Conservation (phyloP, 2,329 filamentous ascomycete species). For the Fusarium sulawesiense region DNA sequence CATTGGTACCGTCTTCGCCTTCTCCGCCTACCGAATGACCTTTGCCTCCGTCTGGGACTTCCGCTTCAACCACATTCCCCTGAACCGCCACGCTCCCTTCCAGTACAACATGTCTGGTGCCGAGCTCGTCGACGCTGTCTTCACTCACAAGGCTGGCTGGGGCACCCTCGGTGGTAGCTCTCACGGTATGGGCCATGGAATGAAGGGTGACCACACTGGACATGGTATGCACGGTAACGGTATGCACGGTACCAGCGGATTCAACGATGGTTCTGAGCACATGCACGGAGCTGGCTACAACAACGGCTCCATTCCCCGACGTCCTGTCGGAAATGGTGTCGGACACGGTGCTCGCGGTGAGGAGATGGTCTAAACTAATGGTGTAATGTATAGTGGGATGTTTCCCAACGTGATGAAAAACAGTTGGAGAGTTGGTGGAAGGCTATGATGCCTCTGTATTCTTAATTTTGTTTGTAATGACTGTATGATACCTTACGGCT, state of each 20-base stretch:
- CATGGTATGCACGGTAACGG: neutral
- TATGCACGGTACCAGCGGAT: slow-evolving; percentile 5
- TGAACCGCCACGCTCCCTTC: slow-evolving; percentile 68
- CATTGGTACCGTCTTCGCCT: slow-evolving; percentile 74
- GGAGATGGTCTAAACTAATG: slow-evolving; percentile 30
- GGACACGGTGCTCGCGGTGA: slow-evolving; percentile 14
- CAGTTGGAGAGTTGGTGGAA: neutral
- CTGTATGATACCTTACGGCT: slow-evolving; percentile 23
- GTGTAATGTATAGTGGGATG: neutral
- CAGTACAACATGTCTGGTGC: slow-evolving; percentile 57
- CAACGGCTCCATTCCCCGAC: slow-evolving; percentile 34
- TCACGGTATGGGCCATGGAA: slow-evolving; percentile 7
- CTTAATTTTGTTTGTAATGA: slow-evolving; percentile 4
- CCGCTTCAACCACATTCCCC: slow-evolving; percentile 72
- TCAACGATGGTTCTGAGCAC: slow-evolving; percentile 29
- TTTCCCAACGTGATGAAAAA: too few relatives aligned
- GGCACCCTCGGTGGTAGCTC: slow-evolving; percentile 50
- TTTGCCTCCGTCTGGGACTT: slow-evolving; percentile 77
- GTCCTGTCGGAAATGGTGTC: slow-evolving; percentile 23
- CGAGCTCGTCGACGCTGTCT: slow-evolving; percentile 66
- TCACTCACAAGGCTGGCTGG: slow-evolving; percentile 71
- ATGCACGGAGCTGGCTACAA: slow-evolving; percentile 25
- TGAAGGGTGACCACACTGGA: neutral
- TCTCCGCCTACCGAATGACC: slow-evolving; percentile 73
- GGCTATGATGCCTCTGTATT: neutral